These are phyloP conservation scores for Penicillium alfredii DNA, from an alignment of 495 filamentous ascomycete genomes.

Conservation along the genomic window DNA sequence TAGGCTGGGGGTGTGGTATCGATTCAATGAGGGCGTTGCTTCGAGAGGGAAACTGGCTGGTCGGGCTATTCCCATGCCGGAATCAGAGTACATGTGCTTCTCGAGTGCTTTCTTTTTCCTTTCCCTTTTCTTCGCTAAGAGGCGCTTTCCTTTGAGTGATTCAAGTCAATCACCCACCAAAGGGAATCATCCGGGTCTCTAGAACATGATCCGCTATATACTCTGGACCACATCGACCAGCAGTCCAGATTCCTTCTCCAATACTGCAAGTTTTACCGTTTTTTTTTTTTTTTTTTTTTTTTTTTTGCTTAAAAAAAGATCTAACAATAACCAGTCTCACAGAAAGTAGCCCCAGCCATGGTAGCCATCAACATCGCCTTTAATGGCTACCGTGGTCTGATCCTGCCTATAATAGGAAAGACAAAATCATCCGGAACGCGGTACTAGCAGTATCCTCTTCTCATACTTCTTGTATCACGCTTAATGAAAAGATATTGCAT, in stretches of 20 bases:
- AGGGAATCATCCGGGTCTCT: too few species aligned
- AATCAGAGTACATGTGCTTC: background rate
- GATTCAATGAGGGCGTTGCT: constrained; percentile 1
- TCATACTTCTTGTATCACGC: background rate
- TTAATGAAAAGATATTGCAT: background rate
- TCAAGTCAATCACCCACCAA: too few species aligned
- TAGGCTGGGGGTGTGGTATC: background rate
- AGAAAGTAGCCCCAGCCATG: constrained; percentile 3
- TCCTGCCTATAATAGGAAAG: background rate
- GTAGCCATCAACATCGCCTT: constrained; percentile 2
- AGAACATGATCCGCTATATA: background rate
- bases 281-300: too few species aligned
- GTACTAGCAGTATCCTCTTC: constrained; percentile 1
- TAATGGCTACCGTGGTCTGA: constrained; percentile 3
- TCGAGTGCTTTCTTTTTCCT: background rate
- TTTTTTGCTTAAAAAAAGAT: background rate
- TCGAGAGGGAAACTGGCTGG: constrained; percentile 2
- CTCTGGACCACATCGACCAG: background rate
- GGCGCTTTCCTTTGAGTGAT: too few species aligned
- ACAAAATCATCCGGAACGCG: background rate
- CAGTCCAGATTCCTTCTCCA: constrained; percentile 1
- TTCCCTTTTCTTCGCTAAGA: too few species aligned
- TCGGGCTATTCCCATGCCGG: background rate
- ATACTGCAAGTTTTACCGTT: constrained; percentile 3
- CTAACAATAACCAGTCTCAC: background rate